Evolutionary conservation across 2,329 filamentous ascomycete genomes (phyloP), one percentile per base, ranked within the genome.

Genomic region (Ramularia collo-cygni): DNA sequence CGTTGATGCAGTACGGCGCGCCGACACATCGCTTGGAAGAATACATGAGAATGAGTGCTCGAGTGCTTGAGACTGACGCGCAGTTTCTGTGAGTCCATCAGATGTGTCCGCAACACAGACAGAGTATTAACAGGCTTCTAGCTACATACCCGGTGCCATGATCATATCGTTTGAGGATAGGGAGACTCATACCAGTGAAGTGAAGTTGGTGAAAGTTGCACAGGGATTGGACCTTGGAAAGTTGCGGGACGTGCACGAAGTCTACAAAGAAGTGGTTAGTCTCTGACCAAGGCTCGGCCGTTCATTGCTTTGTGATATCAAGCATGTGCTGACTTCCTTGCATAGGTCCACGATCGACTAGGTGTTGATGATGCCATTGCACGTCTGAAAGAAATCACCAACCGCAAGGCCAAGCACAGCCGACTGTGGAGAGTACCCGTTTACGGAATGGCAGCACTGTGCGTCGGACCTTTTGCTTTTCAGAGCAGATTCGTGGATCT

Each of bases 1-100:
- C 85, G 1, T 68, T 95, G 42, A 95, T 95, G 88, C 73, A 79
- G 57, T 95, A 86, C 49, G 89, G 89, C 9, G 89, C 89, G 1
- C 89, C 89, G 1, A 94, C 88, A 0, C 89, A 95, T 66, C 81
- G 89, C 8, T 69, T 95, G 14, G 89, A 95, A 62, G 84, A 94
- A 59, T 95, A 94, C 61, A 81, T 95, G 77, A 81, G 76, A 47
- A 93, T 90, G 84, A 88, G 85, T 7, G 82, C 89, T 1, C 76
- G 85, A n/a, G 85, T 92, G 2, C 74, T 95, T 27, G 85, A 89
- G 61, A 89, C 95, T 12, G 84, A 94, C 50, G 83, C 83, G 4
- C 87, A 94, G 55, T 95, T 92, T 53, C 67, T 95, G 15, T 33
- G 10, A 24, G 21, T 24, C n/a, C n/a, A n/a, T n/a, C n/a, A n/a